A percentile compares a stretch with the other conserved stretches of the same genome.
phyloP scores from a whole-genome alignment of 2,329 filamentous ascomycete species.

The Geosmithia putterillii region DNA sequence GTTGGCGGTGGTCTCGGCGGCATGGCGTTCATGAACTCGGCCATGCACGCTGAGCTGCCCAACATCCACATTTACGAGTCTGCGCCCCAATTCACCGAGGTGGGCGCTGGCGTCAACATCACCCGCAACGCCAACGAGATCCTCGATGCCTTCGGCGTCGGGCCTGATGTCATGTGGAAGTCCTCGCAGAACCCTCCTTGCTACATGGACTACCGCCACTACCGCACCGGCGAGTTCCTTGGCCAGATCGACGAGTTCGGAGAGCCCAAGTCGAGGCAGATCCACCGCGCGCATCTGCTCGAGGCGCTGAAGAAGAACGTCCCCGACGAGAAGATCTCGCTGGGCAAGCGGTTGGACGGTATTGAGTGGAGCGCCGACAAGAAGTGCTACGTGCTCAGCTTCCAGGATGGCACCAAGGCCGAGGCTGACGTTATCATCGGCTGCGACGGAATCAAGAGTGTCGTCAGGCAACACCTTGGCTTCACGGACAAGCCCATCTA shows the following conservation, averaged over 20 bases:
- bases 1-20: neutral
- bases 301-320: slow-evolving; percentile 6
- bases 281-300: slow-evolving; percentile 7
- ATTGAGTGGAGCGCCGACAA: slow-evolving; percentile 1
- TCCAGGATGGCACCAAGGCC: slow-evolving; percentile 22
- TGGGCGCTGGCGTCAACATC: slow-evolving; percentile 39
- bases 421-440: slow-evolving; percentile 35
- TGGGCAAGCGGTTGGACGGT: slow-evolving; percentile 4
- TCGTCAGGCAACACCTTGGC: slow-evolving; percentile 22
- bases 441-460: slow-evolving; percentile 53
- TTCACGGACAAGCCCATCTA: slow-evolving; percentile 9
- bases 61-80: slow-evolving; percentile 28
- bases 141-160: slow-evolving; percentile 4
- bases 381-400: neutral
- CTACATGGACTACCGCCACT: slow-evolving; percentile 17
- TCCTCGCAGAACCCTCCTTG: slow-evolving; percentile 17
- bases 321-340: slow-evolving; percentile 1
- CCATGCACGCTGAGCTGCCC: slow-evolving; percentile 14
- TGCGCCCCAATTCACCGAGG: slow-evolving; percentile 26
- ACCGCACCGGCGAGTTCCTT: slow-evolving; percentile 12
- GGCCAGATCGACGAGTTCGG: slow-evolving; percentile 11
- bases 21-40: slow-evolving; percentile 20
- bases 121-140: slow-evolving; percentile 32
- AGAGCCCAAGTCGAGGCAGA: slow-evolving; percentile 3
- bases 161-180: slow-evolving; percentile 8